Evolutionary conservation across 192 early-diverging fungal genomes (phyloP), one percentile per base, ranked within the genome.

Genomic region (Backusella psychrophila): DNA sequence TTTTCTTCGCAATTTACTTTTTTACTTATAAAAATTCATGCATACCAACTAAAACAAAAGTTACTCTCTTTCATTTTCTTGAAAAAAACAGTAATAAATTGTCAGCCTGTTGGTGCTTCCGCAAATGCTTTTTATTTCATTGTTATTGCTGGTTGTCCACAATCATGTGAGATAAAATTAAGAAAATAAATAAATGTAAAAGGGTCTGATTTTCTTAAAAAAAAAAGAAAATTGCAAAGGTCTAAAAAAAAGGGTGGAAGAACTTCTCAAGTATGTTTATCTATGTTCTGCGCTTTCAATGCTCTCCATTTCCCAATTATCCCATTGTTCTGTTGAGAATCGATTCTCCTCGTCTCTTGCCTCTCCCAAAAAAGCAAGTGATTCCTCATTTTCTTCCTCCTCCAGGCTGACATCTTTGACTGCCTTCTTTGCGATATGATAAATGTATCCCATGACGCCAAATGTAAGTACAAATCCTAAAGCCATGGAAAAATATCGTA

Each of bases 381-480:
- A 31, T 65, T 81, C 76, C 41, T 72, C 69, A 42, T 35, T 66
- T 6, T 85, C 1, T 7, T 67, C 44, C 35, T 23, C 59, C 17
- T 73, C 69, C 26, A 69, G 34, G 23, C 82, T 84, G 8, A 83
- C 78, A 31, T 79, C 89, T 19, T 81, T 83, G 7, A 90, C 80
- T 38, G 79, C 79, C 2, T 73, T 80, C 42, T 80, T 85, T 33
- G 87, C 82, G 11, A 85, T 38, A 12, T 80, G 15, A 77, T 84
- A 88, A 7, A 90, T 82, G 76, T 90, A 90, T 0, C 71, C 69
- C 35, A 88, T 85, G 8, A 88, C 83, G 31, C 83, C 81, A 56
- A 85, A 74, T 19, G 81, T 84, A 9, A 90, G 34, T 9, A 79
- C 59, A n/a, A 79, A 33, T 73, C 82, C 71, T 46, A 59, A 9